Evolutionary conservation across 1,139 yeast genomes (phyloP).

Genomic region (Citeromyces siamensis): DNA sequence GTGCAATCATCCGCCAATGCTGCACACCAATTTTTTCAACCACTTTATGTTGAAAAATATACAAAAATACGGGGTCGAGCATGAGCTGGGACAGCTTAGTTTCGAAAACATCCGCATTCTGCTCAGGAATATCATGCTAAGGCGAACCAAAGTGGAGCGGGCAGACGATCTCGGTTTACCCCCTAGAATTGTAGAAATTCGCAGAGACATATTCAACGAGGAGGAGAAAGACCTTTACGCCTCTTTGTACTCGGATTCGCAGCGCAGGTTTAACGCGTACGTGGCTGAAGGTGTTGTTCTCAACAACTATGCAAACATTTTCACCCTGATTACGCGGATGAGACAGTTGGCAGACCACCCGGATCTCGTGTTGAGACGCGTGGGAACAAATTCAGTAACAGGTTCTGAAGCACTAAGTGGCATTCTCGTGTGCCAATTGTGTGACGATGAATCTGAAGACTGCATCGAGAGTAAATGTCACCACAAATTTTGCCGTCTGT

Average conservation of each 20-base stretch:
- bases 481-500: conserved; percentile 85
- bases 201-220: conserved; percentile 79
- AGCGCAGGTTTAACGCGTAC: conserved; percentile 73
- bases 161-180: conserved; percentile 97
- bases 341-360: conserved; percentile 98
- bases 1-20: conserved; percentile 90
- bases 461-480: conserved; percentile 92
- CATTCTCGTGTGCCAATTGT: conserved; percentile 75
- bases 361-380: conserved; percentile 72
- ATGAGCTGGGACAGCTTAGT: conserved; percentile 66
- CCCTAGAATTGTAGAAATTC: conserved; percentile 81
- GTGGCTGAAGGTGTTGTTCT: conserved; percentile 94
- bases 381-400: conserved; percentile 9
- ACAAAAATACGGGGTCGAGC: conserved; percentile 64
- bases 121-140: conserved; percentile 69
- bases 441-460: conserved; percentile 98
- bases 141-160: conserved; percentile 90
- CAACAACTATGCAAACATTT: conserved; percentile 92
- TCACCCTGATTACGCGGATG: conserved; percentile 92
- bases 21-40: conserved; percentile 89
- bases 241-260: conserved; percentile 76
- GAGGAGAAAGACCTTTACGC: conserved; percentile 90
- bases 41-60: conserved; percentile 91
- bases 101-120: conserved; percentile 66
- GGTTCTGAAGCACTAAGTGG: conserved; percentile 24